Conservation (phyloP, 352 stramenopile species). For the Phytopythium montanum region DNA sequence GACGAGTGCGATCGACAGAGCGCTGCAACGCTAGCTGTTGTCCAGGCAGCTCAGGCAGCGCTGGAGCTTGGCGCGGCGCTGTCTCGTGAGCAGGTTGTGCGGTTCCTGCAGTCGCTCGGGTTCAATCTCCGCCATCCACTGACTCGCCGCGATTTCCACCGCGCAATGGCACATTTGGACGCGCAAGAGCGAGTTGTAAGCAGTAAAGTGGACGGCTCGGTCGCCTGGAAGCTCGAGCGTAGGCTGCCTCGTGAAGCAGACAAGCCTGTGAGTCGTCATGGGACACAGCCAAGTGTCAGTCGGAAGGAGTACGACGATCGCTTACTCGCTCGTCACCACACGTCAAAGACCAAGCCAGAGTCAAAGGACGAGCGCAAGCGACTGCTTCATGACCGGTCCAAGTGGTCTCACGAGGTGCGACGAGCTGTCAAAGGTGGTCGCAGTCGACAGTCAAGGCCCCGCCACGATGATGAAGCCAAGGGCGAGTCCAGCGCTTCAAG, state of each 20-base stretch:
- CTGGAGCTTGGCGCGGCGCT: conserved; percentile 61
- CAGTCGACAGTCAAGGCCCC: not conserved
- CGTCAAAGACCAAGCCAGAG: not conserved
- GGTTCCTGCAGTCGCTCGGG: conserved; percentile 47
- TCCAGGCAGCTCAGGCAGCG: conserved; percentile 66
- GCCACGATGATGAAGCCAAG: not conserved
- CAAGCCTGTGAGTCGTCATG: not conserved
- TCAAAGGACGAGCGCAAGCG: not conserved
- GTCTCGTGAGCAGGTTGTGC: conserved; percentile 56
- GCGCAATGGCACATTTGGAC: conserved; percentile 36
- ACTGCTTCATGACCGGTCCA: not conserved
- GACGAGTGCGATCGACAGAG: conserved; percentile 20
- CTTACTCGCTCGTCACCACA: not conserved
- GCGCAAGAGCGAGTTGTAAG: conserved; percentile 14
- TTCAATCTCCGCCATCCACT: conserved; percentile 34
- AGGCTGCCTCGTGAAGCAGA: not conserved
- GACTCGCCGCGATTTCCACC: conserved; percentile 26
- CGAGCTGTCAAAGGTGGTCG: not conserved
- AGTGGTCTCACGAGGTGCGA: not conserved
- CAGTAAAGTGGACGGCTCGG: not conserved
- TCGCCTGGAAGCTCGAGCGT: not conserved
- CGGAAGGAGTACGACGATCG: conserved; percentile 1
- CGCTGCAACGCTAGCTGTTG: conserved; percentile 22
- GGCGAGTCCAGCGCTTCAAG: not conserved
- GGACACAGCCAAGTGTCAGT: not conserved